Evolutionary conservation across 306 rosid species (phyloP).

Genomic region (Abrus precatorius): DNA sequence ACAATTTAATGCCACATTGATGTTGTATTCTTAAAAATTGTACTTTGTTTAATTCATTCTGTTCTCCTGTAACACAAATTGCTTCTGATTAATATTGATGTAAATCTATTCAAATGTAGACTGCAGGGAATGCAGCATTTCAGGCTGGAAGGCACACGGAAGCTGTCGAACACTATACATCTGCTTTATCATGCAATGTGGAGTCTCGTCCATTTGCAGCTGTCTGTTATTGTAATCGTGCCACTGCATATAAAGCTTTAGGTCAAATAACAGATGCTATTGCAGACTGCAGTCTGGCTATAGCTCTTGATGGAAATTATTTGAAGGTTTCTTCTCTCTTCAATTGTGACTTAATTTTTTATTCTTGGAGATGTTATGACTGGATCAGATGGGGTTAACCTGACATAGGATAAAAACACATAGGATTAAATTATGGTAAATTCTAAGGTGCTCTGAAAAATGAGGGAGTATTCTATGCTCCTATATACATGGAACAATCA

Average conservation of each 20-base stretch:
- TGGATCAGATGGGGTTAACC: slow-evolving; percentile 29
- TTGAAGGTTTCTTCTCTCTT: slow-evolving; percentile 69
- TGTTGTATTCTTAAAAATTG: background rate
- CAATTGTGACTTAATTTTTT: slow-evolving; percentile 34
- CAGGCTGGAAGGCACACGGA: slow-evolving; percentile 82
- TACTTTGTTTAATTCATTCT: background rate
- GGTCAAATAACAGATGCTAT: slow-evolving; percentile 93
- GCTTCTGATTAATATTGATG: slow-evolving; percentile 34
- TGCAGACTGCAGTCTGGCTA: slow-evolving; percentile 95
- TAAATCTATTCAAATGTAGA: slow-evolving; percentile 58
- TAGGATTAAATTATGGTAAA: background rate
- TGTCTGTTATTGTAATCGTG: slow-evolving; percentile 96
- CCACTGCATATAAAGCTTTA: slow-evolving; percentile 90
- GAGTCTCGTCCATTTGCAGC: slow-evolving; percentile 93
- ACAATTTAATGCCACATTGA: slow-evolving; percentile 22
- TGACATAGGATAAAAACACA: background rate
- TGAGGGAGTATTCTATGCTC: no score
- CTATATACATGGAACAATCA: no score
- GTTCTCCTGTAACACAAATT: slow-evolving; percentile 25
- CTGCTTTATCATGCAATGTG: slow-evolving; percentile 82
- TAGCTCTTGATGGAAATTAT: slow-evolving; percentile 94
- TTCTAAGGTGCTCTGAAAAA: no score
- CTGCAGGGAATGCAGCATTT: slow-evolving; percentile 98
- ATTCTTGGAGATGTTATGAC: background rate
- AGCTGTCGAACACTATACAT: slow-evolving; percentile 87